Evolutionary conservation across 768 basidiomycete genomes (phyloP).

Genomic region (Termitomyces sp.): DNA sequence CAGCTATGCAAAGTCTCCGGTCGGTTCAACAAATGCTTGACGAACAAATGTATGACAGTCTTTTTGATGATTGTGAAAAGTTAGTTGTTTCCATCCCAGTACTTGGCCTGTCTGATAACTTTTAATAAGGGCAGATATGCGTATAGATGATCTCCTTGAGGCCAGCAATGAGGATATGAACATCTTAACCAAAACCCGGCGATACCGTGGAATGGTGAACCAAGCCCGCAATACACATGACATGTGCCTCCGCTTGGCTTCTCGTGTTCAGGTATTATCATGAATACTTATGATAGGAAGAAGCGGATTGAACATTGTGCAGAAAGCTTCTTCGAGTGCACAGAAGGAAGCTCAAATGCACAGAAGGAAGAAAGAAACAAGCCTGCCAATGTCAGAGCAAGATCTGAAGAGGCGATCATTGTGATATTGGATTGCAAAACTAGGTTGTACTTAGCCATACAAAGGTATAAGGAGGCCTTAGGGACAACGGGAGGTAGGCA

Average conservation of each 20-base stretch:
- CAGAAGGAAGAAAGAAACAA: neutral
- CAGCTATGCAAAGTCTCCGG: neutral
- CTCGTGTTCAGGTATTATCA: neutral
- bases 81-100: too few species aligned
- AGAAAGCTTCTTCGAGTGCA: neutral
- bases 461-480: neutral
- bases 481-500: slow-evolving; percentile 17
- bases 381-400: neutral
- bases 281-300: neutral
- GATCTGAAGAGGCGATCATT: neutral
- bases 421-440: neutral
- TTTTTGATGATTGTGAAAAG: neutral
- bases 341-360: neutral
- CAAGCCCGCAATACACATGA: neutral
- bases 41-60: neutral
- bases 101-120: neutral
- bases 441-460: neutral
- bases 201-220: neutral
- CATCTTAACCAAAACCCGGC: neutral
- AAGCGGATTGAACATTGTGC: neutral
- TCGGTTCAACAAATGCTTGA: neutral
- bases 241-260: neutral
- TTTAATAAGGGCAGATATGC: neutral
- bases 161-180: neutral
- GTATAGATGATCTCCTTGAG: neutral